Conservation (phyloP, 208 protist species). For the Leishmania major region DNA sequence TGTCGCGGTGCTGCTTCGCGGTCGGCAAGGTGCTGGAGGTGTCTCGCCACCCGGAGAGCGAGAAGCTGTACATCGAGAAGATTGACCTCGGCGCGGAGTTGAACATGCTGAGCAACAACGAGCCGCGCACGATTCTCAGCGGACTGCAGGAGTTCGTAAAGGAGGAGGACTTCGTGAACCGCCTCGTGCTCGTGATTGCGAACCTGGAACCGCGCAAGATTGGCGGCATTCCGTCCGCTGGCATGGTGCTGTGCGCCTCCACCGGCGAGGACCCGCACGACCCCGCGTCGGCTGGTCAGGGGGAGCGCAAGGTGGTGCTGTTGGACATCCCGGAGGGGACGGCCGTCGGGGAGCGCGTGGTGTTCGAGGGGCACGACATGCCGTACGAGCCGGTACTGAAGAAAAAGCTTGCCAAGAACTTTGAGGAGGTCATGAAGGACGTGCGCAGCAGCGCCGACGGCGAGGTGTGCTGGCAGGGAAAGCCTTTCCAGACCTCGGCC, state of each 20-base stretch:
- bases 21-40: slow-evolving; percentile 90
- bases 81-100: slow-evolving; percentile 92
- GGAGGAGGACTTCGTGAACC: slow-evolving; percentile 81
- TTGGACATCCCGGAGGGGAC: slow-evolving; percentile 86
- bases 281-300: slow-evolving; percentile 39
- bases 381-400: slow-evolving; percentile 83
- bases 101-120: slow-evolving; percentile 53
- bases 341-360: slow-evolving; percentile 84
- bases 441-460: slow-evolving; percentile 71
- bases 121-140: slow-evolving; percentile 90
- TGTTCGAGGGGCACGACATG: slow-evolving; percentile 86
- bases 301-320: slow-evolving; percentile 73
- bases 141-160: slow-evolving; percentile 90
- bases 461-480: slow-evolving; percentile 71
- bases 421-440: slow-evolving; percentile 82
- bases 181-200: slow-evolving; percentile 88
- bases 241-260: slow-evolving; percentile 94
- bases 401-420: slow-evolving; percentile 93
- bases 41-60: slow-evolving; percentile 87
- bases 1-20: slow-evolving; percentile 85
- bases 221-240: slow-evolving; percentile 83
- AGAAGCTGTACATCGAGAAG: slow-evolving; percentile 93
- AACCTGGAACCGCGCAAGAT: slow-evolving; percentile 95
- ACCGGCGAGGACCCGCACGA: slow-evolving; percentile 53
- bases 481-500: slow-evolving; percentile 67